Percentiles rank a stretch among this genome's conserved stretches.
These are phyloP conservation scores for Phlyctochytrium arcticum DNA, from an alignment of 192 early-diverging fungal genomes.

Conservation along the genomic window DNA sequence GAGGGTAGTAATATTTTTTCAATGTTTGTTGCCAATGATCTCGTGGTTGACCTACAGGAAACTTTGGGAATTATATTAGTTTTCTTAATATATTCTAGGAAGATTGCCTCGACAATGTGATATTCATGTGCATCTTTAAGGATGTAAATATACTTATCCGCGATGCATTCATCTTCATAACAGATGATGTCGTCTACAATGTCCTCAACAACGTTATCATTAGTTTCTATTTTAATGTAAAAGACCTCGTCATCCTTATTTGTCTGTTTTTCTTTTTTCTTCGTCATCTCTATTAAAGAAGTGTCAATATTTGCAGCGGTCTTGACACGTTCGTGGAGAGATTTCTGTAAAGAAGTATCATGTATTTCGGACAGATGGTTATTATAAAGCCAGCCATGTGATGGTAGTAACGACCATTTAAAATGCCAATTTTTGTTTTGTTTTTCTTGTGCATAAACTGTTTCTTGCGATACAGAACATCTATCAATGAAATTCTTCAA, in stretches of 20 bases:
- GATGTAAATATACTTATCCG: neutral
- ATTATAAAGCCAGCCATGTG: slow-evolving; percentile 6
- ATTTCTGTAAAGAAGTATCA: neutral
- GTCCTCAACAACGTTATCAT: neutral
- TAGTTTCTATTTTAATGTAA: too few relatives aligned
- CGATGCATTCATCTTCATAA: neutral
- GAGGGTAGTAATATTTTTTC: slow-evolving; percentile 1
- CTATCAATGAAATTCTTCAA: neutral
- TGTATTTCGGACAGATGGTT: neutral
- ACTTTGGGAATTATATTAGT: neutral
- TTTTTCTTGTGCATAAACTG: neutral
- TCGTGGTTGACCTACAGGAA: neutral
- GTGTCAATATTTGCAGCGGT: neutral
- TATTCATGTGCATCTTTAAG: neutral
- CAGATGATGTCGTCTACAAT: neutral
- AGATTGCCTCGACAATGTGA: neutral
- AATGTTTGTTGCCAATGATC: neutral
- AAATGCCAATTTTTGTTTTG: neutral
- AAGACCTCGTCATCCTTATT: neutral
- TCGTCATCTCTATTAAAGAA: neutral
- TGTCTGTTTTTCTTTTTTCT: neutral
- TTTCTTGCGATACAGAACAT: neutral
- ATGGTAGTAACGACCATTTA: neutral
- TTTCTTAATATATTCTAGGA: neutral
- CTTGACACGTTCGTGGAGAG: neutral